A percentile compares a stretch with the other conserved stretches of the same genome.
Evolutionary conservation across 2,329 filamentous ascomycete genomes (phyloP).

Genomic region (Mycosphaerella sp.): DNA sequence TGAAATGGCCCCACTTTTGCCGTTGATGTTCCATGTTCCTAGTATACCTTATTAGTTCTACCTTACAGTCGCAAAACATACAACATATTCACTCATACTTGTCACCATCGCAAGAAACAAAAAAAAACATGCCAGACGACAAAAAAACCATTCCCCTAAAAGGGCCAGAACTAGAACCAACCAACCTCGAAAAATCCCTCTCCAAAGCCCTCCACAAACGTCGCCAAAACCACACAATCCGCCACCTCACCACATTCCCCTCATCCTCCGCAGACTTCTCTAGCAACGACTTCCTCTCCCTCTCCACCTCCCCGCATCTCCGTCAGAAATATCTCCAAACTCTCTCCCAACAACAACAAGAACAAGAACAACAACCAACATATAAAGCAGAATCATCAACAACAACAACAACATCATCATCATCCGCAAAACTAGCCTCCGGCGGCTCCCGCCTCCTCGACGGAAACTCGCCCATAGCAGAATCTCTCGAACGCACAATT

Average conservation of each 20-base stretch:
- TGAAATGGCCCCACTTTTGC: not conserved
- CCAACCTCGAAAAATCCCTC: constrained; percentile 26
- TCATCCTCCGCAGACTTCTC: constrained; percentile 51
- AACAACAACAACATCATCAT: constrained; percentile 33
- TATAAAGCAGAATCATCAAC: no score
- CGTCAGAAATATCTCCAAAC: constrained; percentile 38
- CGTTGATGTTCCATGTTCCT: no score
- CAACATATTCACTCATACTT: no score
- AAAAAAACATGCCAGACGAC: not conserved
- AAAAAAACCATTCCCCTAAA: not conserved
- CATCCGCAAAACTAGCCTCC: constrained; percentile 41
- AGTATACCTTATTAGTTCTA: no score
- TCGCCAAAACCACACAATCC: constrained; percentile 41
- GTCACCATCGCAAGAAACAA: no score
- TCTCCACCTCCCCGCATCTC: constrained; percentile 46
- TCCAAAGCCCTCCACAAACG: constrained; percentile 35
- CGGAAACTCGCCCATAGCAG: constrained; percentile 57
- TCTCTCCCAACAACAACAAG: no score
- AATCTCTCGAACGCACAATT: constrained; percentile 53
- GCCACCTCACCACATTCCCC: constrained; percentile 44
- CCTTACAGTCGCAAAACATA: not conserved
- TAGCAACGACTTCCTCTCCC: constrained; percentile 60
- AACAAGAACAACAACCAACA: constrained; percentile 2
- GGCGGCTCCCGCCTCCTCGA: constrained; percentile 59
- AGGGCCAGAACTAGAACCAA: not conserved